A percentile compares a stretch with the other conserved stretches of the same genome.
Conservation (phyloP, 805 yeast genomes). For the Priceomyces fermenticarens region DNA sequence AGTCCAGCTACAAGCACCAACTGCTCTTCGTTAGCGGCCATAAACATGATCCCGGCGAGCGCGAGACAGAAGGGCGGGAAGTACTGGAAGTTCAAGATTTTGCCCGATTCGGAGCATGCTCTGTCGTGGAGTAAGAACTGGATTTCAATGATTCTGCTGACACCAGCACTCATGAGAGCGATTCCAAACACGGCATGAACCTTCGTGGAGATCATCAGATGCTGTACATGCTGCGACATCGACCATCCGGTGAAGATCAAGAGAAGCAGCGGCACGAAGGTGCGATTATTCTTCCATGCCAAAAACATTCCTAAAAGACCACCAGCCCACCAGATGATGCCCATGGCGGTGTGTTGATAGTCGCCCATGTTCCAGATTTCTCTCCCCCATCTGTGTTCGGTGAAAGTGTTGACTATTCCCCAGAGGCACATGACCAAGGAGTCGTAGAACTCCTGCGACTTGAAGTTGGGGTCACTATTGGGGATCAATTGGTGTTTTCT, state of each 20-base stretch:
- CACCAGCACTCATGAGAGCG: conserved; percentile 76
- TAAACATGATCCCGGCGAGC: conserved; percentile 76
- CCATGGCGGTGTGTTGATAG: conserved; percentile 95
- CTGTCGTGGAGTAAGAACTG: conserved; percentile 70
- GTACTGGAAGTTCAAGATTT: conserved; percentile 73
- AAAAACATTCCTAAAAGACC: conserved; percentile 82
- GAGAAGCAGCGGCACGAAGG: conserved; percentile 77
- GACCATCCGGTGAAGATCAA: conserved; percentile 90
- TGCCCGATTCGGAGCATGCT: conserved; percentile 36
- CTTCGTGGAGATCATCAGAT: conserved; percentile 71
- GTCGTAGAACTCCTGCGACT: conserved; percentile 83
- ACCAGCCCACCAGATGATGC: conserved; percentile 94
- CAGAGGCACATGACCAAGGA: conserved; percentile 75
- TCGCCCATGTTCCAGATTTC: conserved; percentile 92
- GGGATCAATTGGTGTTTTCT: conserved; percentile 39
- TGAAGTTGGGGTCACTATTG: conserved; percentile 14
- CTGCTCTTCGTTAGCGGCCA: conserved; percentile 94
- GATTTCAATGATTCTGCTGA: conserved; percentile 73
- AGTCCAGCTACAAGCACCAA: conserved; percentile 63
- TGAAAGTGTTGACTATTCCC: conserved; percentile 94
- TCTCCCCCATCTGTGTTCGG: conserved; percentile 93
- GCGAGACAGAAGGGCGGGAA: conserved; percentile 80
- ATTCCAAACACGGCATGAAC: conserved; percentile 87
- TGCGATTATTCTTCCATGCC: conserved; percentile 56
- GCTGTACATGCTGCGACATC: conserved; percentile 87